phyloP scores from a whole-genome alignment of 2,329 filamentous ascomycete species.

The Emmonsia crescens region DNA sequence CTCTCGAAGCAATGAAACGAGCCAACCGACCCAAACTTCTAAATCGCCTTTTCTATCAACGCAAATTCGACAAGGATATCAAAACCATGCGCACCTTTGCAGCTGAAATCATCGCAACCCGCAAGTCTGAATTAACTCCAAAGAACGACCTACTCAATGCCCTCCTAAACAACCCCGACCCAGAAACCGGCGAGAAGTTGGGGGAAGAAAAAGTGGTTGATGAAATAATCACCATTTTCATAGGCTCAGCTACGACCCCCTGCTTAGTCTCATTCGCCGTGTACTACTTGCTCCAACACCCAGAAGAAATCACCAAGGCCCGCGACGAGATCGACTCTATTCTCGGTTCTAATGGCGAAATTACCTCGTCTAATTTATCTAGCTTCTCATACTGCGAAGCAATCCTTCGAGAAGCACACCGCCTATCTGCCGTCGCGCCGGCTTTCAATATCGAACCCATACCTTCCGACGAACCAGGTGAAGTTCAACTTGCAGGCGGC shows the following conservation, averaged over 20 bases:
- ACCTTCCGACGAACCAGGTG: slow-evolving; percentile 35
- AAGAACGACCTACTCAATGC: slow-evolving; percentile 52
- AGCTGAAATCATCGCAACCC: slow-evolving; percentile 46
- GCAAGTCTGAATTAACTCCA: slow-evolving; percentile 43
- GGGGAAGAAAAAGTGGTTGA: slow-evolving; percentile 52
- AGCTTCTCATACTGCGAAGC: slow-evolving; percentile 57
- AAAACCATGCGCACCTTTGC: slow-evolving; percentile 46
- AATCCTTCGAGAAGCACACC: slow-evolving; percentile 55
- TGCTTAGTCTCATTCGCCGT: slow-evolving; percentile 56
- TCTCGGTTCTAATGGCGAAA: slow-evolving; percentile 49
- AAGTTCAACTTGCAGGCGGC: slow-evolving; percentile 44
- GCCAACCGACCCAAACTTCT: slow-evolving; percentile 42
- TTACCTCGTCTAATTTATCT: slow-evolving; percentile 45
- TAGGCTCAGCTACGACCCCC: slow-evolving; percentile 59
- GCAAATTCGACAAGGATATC: slow-evolving; percentile 46
- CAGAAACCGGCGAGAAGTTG: slow-evolving; percentile 49
- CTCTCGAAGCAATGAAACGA: slow-evolving; percentile 46
- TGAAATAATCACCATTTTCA: slow-evolving; percentile 57
- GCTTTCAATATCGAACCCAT: slow-evolving; percentile 45
- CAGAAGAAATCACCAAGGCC: slow-evolving; percentile 47
- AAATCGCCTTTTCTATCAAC: slow-evolving; percentile 42
- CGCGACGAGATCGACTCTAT: slow-evolving; percentile 58
- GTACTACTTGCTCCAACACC: slow-evolving; percentile 54
- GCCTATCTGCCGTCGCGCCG: slow-evolving; percentile 51
- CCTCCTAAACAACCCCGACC: slow-evolving; percentile 49